Base-by-base conservation (phyloP, 2,329 filamentous ascomycete species). In the Cladosporium sp. region DNA sequence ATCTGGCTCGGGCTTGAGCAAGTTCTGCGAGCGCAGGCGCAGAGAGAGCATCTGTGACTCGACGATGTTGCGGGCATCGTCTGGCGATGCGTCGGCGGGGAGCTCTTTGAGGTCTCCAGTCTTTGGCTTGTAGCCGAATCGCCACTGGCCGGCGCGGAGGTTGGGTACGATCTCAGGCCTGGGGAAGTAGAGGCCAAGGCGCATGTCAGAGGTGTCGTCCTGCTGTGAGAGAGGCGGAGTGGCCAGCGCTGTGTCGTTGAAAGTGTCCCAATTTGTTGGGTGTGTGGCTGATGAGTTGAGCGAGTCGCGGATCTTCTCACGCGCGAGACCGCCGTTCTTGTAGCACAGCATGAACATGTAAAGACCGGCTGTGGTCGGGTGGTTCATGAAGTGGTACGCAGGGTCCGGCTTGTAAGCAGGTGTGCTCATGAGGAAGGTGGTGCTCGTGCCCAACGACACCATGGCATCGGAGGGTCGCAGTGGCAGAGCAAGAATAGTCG, bases 291-390 rank as follows among this genome's bases (percentile, higher is more conserved):
- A 73, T 40, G 72, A 67, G 62, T 91, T 88, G 55, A 97, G 84
- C 0, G 84, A 81, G 70, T 99, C 91, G 57, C 94, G 88, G 62
- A 97, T 85, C 68, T 89, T 87, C 73, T 99, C 94, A 45, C 94
- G 88, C 1, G 94, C 93, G 1, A 97, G 85, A 2, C 92, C 92
- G 66, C 94, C 94, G 76, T 99, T 99, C 77, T 97, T 97, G 81
- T 97, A 99, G 82, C 94, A 99, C 37, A 99, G 85, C 94, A 99
- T 99, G 76, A 99, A 97, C 94, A 99, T 97, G 82, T 96, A 97
- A 61, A 97, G 84, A 1, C 89, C 91, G 0, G 87, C 79, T 0
- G 91, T 96, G 45, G 92, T 94, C 1, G 94, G 94, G 75, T 97
- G 92, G 78, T 97, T 96, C 84, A 97, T 95, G 81, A 97, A 96